Evolutionary conservation across 169 alveolate genomes (phyloP).

Genomic region (Eimeria maxima): DNA sequence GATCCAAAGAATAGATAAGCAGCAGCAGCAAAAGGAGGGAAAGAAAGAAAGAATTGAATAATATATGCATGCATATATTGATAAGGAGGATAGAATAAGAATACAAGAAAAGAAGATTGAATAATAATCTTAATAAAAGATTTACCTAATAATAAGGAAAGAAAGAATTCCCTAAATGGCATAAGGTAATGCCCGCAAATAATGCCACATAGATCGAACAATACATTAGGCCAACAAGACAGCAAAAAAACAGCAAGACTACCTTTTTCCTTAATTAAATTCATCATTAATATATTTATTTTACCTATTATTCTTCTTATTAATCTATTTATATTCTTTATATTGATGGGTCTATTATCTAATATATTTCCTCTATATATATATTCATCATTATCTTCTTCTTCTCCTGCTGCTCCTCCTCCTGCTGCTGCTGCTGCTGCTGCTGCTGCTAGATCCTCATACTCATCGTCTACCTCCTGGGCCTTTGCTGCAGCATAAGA

Average conservation of each 20-base stretch:
- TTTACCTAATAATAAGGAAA: conserved; percentile 95
- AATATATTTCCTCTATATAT: not conserved
- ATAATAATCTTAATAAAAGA: conserved; percentile 89
- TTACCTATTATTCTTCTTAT: conserved; percentile 79
- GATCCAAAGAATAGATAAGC: conserved; percentile 3
- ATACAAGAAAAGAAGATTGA: conserved; percentile 76
- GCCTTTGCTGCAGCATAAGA: conserved; percentile 95
- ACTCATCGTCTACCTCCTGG: conserved; percentile 89
- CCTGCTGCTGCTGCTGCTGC: conserved; percentile 52
- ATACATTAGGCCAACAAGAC: conserved; percentile 94
- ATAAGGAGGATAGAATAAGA: conserved; percentile 51
- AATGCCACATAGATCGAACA: conserved; percentile 95
- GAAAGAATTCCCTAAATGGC: conserved; percentile 94
- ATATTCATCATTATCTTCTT: not conserved
- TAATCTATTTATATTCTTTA: not conserved
- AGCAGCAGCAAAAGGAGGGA: conserved; percentile 27
- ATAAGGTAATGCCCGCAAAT: conserved; percentile 96
- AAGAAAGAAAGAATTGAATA: not conserved
- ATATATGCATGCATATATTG: not conserved
- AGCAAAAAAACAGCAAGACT: conserved; percentile 92
- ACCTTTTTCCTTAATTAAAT: conserved; percentile 92
- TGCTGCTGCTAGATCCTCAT: conserved; percentile 88
- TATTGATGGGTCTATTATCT: not conserved
- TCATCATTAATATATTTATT: conserved; percentile 89
- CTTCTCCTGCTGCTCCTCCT: conserved; percentile 15